These are phyloP conservation scores for Populus simonii DNA, from an alignment of 345 rosid genomes.

Conservation along the genomic window DNA sequence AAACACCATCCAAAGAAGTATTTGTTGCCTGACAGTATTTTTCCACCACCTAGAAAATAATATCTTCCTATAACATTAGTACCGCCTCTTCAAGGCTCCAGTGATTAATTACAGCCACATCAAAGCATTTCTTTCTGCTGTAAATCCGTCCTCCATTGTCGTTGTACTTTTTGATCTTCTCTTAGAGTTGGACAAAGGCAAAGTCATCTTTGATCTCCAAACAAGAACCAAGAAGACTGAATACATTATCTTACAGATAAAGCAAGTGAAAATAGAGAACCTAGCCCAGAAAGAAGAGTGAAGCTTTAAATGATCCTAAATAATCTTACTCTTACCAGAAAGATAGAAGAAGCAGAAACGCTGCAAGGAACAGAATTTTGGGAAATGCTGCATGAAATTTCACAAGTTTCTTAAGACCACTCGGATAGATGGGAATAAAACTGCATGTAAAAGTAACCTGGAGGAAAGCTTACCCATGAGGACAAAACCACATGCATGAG, in stretches of 20 bases:
- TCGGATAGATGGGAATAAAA: neutral
- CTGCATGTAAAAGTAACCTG: neutral
- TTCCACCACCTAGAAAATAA: neutral
- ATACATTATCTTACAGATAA: neutral
- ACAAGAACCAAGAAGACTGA: neutral
- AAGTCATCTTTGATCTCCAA: neutral
- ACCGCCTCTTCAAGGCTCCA: neutral
- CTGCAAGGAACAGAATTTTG: constrained; percentile 47
- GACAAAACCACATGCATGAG: constrained; percentile 55
- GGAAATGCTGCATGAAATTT: constrained; percentile 53
- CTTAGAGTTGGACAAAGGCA: neutral
- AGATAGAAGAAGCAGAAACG: constrained; percentile 66
- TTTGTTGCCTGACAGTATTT: neutral
- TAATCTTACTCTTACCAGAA: constrained; percentile 60
- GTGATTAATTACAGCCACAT: neutral
- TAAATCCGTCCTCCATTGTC: neutral
- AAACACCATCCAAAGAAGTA: neutral
- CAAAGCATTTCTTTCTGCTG: neutral
- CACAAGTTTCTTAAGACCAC: constrained; percentile 8
- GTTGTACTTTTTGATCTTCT: neutral
- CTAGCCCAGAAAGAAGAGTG: neutral
- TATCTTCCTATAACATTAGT: neutral
- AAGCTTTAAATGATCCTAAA: neutral
- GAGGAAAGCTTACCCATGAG: constrained; percentile 49
- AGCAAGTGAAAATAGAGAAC: neutral